phyloP scores from a whole-genome alignment of 306 rosid species.

The Rosa rugosa region DNA sequence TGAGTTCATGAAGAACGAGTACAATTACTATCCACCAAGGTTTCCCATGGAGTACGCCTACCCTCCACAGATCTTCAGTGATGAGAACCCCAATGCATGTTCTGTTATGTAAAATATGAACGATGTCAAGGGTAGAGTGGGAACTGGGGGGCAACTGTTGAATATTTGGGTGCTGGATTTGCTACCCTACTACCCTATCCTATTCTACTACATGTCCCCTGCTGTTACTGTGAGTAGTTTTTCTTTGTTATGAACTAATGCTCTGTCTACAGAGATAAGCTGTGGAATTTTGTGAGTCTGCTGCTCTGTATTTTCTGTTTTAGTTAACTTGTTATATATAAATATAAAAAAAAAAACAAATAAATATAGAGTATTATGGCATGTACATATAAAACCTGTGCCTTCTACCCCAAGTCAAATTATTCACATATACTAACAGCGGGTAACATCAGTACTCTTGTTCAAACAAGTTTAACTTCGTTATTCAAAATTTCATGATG shows the following conservation, averaged over 20 bases:
- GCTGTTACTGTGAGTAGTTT: conserved; percentile 23
- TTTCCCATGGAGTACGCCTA: conserved; percentile 50
- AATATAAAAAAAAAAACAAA: conserved; percentile 13
- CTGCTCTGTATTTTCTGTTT: conserved; percentile 27
- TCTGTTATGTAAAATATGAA: conserved; percentile 38
- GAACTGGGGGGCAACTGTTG: conserved; percentile 9
- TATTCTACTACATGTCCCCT: conserved; percentile 30
- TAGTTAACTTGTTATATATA: conserved; percentile 13
- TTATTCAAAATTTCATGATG: too few relatives aligned
- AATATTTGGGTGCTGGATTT: conserved; percentile 20
- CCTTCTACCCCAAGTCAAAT: not conserved
- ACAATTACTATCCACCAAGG: conserved; percentile 44
- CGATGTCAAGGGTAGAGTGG: conserved; percentile 10
- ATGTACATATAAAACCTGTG: not conserved
- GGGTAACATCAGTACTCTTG: not conserved
- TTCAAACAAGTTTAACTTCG: not conserved
- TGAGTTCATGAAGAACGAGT: conserved; percentile 56
- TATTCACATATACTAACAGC: not conserved
- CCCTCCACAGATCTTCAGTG: conserved; percentile 82
- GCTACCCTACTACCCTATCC: conserved; percentile 13
- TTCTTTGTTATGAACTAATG: conserved; percentile 26
- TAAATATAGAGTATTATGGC: conserved; percentile 2
- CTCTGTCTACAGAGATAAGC: conserved; percentile 45
- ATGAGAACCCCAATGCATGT: conserved; percentile 85
- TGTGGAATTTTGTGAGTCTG: conserved; percentile 56